Evolutionary conservation across 2,329 filamentous ascomycete genomes (phyloP).

Genomic region (Colletotrichum trifolii): DNA sequence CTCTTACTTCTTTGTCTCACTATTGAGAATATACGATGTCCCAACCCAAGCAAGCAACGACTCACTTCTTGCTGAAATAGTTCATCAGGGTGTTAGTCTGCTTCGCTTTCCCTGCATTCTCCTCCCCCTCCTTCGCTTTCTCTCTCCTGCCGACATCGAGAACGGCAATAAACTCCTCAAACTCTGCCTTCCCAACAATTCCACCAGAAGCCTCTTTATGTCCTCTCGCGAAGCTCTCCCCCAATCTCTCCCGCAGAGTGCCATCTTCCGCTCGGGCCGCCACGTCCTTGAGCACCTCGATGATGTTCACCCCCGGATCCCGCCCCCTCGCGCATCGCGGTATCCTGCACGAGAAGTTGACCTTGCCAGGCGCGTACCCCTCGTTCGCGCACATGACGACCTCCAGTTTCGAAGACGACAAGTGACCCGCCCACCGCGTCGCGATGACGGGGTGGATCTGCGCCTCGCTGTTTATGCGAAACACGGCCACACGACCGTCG

Average conservation of each 20-base stretch:
- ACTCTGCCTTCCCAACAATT: conserved; percentile 67
- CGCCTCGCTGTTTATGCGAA: conserved; percentile 68
- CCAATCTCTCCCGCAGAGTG: conserved; percentile 59
- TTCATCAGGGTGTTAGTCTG: conserved; percentile 66
- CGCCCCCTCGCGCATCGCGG: conserved; percentile 64
- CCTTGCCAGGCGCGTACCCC: conserved; percentile 70
- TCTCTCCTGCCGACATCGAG: conserved; percentile 68
- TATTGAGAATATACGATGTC: too few relatives aligned
- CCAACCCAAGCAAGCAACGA: too few relatives aligned
- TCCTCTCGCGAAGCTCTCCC: conserved; percentile 72
- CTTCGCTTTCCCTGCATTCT: conserved; percentile 43
- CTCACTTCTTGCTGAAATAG: conserved; percentile 59
- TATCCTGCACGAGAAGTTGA: conserved; percentile 76
- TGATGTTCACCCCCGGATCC: conserved; percentile 71
- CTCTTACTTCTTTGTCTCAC: too few relatives aligned
- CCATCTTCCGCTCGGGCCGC: conserved; percentile 55
- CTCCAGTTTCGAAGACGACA: conserved; percentile 68
- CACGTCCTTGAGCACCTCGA: conserved; percentile 64
- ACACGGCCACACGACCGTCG: conserved; percentile 71
- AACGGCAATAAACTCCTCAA: conserved; percentile 71
- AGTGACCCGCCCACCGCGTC: conserved; percentile 71
- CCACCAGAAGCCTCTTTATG: conserved; percentile 77
- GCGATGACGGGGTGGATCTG: conserved; percentile 77
- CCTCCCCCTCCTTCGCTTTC: conserved; percentile 44
- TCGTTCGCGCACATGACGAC: conserved; percentile 75